Conservation (phyloP, 1,139 yeast genomes). For the Tardiomyces blankii region DNA sequence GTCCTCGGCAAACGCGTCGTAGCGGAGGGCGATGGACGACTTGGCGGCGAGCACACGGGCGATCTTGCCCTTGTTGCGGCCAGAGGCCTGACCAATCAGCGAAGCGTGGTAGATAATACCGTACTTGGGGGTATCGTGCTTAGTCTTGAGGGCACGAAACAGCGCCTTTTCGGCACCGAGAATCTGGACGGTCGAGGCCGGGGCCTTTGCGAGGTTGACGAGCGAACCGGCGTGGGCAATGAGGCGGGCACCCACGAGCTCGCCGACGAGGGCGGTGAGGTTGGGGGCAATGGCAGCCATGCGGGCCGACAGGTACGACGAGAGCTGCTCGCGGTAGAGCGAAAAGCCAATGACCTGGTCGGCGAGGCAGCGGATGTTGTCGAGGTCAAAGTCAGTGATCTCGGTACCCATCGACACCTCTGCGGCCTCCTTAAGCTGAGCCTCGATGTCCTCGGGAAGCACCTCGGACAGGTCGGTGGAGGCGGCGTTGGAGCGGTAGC, state of each 20-base stretch:
- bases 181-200: slow-evolving; percentile 97
- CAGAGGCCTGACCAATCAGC: slow-evolving; percentile 93
- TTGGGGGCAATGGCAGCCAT: slow-evolving; percentile 99
- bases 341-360: slow-evolving; percentile 91
- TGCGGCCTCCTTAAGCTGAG: slow-evolving; percentile 71
- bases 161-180: slow-evolving; percentile 99
- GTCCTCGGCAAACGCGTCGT: slow-evolving; percentile 95
- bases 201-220: slow-evolving; percentile 90
- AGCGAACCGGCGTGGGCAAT: slow-evolving; percentile 97
- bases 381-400: slow-evolving; percentile 78
- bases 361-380: slow-evolving; percentile 80
- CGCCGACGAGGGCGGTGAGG: slow-evolving; percentile 91
- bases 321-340: slow-evolving; percentile 87
- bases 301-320: slow-evolving; percentile 79
- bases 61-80: slow-evolving; percentile 96
- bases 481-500: slow-evolving; percentile 81
- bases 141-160: slow-evolving; percentile 96
- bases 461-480: slow-evolving; percentile 85
- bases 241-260: slow-evolving; percentile 95
- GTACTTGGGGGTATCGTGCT: slow-evolving; percentile 97
- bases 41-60: slow-evolving; percentile 98
- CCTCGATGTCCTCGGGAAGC: slow-evolving; percentile 47
- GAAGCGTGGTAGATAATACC: slow-evolving; percentile 97
- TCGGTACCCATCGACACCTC: slow-evolving; percentile 99
- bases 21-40: slow-evolving; percentile 93